Conservation (phyloP, 148 eudicot species). For the Arctostaphylos glauca region DNA sequence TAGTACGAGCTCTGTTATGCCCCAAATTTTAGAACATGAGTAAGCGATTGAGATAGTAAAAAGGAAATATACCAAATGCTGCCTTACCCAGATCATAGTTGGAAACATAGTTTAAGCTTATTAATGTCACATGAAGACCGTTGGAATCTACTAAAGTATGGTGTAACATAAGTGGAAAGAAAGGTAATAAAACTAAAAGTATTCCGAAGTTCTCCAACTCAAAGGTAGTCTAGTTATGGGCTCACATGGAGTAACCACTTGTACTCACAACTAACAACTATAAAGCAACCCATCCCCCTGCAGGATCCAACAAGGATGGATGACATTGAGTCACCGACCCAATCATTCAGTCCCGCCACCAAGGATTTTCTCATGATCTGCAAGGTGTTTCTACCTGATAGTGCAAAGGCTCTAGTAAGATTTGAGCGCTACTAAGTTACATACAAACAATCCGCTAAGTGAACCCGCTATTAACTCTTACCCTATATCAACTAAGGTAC, state of each 20-base stretch:
- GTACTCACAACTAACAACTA: background rate
- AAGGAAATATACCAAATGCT: background rate
- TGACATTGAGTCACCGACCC: background rate
- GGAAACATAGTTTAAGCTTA: background rate
- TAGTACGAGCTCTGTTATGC: too few species aligned
- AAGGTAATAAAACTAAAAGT: background rate
- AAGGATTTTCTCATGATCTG: background rate
- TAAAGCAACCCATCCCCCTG: background rate
- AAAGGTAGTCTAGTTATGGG: background rate
- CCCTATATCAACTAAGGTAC: background rate
- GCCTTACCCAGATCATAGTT: background rate
- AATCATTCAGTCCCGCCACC: background rate
- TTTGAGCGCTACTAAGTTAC: background rate
- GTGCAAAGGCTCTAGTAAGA: background rate
- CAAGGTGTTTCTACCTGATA: background rate
- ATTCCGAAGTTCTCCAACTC: background rate
- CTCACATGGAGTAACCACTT: background rate
- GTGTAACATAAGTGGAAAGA: background rate
- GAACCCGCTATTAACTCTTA: background rate
- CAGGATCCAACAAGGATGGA: background rate
- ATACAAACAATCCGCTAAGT: too few species aligned
- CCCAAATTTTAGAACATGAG: too few species aligned
- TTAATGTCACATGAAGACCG: background rate
- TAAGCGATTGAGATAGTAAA: background rate
- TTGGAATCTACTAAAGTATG: too few species aligned